phyloP scores from a whole-genome alignment of 768 basidiomycete species.

The Amanita subjunquillea region DNA sequence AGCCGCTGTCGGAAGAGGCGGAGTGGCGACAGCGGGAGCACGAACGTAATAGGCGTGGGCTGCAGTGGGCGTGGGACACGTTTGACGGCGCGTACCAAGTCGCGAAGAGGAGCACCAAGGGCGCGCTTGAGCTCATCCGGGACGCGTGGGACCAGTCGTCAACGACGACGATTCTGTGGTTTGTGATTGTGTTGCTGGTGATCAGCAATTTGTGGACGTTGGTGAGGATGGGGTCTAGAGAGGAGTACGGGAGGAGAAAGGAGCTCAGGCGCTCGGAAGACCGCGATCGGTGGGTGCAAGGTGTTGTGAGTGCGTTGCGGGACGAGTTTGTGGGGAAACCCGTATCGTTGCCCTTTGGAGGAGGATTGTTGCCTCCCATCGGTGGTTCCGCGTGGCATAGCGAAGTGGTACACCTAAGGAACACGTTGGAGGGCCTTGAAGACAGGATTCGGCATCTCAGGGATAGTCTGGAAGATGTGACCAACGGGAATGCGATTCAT shows the following conservation, averaged over 20 bases:
- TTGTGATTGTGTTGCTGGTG: conserved; percentile 63
- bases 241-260: conserved; percentile 33
- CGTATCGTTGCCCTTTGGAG: not conserved
- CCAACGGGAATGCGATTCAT: not conserved
- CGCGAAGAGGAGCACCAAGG: conserved; percentile 56
- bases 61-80: conserved; percentile 88
- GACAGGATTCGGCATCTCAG: conserved; percentile 40
- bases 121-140: conserved; percentile 64
- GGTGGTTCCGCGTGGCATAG: conserved; percentile 23
- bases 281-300: conserved; percentile 66
- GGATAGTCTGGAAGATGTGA: conserved; percentile 16
- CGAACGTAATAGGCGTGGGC: conserved; percentile 58
- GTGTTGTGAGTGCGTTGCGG: conserved; percentile 61
- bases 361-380: not conserved
- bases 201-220: conserved; percentile 69
- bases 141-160: conserved; percentile 78
- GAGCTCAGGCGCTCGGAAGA: conserved; percentile 51
- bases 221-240: conserved; percentile 28
- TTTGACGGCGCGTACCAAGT: conserved; percentile 69
- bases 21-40: conserved; percentile 49
- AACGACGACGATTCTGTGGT: conserved; percentile 59
- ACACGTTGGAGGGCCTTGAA: conserved; percentile 48
- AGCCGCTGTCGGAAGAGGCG: conserved; percentile 19
- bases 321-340: conserved; percentile 44
- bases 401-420: conserved; percentile 37